phyloP scores from a whole-genome alignment of 1,284 basidiomycete genomes.

The Leccinum solheimii region DNA sequence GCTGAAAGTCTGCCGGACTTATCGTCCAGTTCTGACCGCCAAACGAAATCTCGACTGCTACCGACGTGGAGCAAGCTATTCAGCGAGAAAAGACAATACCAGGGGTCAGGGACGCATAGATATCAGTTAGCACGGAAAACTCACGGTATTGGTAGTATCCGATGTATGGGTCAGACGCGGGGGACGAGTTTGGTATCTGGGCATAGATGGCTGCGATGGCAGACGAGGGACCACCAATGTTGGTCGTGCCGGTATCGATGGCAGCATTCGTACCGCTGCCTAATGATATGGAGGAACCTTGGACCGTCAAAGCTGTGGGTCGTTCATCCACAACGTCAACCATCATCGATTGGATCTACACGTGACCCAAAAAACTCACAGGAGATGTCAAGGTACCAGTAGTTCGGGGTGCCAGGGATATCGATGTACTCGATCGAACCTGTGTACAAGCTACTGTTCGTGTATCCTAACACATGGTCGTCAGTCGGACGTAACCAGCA shows the following conservation, averaged over 20 bases:
- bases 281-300: constrained; percentile 31
- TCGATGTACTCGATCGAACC: constrained; percentile 40
- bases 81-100: neutral
- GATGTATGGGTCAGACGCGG: constrained; percentile 24
- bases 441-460: constrained; percentile 41
- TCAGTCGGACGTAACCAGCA: neutral
- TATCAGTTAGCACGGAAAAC: neutral
- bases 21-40: constrained; percentile 48
- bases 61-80: constrained; percentile 25
- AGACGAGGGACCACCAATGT: constrained; percentile 38
- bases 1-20: constrained; percentile 46
- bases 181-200: constrained; percentile 36
- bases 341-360: neutral
- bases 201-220: constrained; percentile 39
- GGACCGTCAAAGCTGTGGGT: constrained; percentile 31
- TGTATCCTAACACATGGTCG: constrained; percentile 36
- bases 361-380: constrained; percentile 19
- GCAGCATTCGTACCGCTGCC: constrained; percentile 27
- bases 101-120: neutral
- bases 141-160: constrained; percentile 37
- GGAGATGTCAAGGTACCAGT: constrained; percentile 32
- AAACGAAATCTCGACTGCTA: constrained; percentile 40
- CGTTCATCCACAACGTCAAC: constrained; percentile 2
- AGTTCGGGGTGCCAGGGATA: constrained; percentile 29
- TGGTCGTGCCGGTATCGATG: constrained; percentile 47